A percentile compares a stretch with the other conserved stretches of the same genome.
Evolutionary conservation across 2,329 filamentous ascomycete species (phyloP).

Genomic region (Tothia fuscella): DNA sequence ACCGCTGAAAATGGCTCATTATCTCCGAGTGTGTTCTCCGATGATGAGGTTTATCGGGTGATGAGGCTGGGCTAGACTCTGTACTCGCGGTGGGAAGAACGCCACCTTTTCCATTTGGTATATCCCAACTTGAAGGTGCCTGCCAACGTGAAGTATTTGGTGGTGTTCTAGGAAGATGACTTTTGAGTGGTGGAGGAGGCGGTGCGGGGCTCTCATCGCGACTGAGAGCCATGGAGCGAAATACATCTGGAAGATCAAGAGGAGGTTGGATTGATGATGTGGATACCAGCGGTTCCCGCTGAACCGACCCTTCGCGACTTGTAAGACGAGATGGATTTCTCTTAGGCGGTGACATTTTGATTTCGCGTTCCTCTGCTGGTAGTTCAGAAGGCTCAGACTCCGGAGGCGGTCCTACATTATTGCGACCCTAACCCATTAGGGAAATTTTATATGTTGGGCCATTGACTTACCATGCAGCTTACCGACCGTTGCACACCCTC

Average conservation of each 20-base stretch:
- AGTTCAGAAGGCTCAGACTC: background rate
- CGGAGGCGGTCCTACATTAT: too few species aligned
- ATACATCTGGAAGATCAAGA: background rate
- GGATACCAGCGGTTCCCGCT: background rate
- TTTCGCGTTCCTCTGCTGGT: background rate
- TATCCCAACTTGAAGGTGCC: conserved; percentile 3
- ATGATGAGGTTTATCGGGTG: too few species aligned
- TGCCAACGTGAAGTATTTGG: background rate
- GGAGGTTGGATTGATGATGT: background rate
- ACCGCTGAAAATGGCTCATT: conserved; percentile 38
- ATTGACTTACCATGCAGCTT: too few species aligned
- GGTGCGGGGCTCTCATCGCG: background rate
- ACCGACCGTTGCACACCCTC: too few species aligned
- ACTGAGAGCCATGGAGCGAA: background rate
- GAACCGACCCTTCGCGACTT: background rate
- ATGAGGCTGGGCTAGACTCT: too few species aligned
- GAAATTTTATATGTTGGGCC: too few species aligned
- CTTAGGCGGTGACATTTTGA: background rate
- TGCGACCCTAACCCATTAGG: too few species aligned
- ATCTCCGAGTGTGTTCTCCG: too few species aligned
- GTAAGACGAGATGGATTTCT: background rate
- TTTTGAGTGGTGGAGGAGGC: background rate
- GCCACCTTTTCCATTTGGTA: conserved; percentile 7
- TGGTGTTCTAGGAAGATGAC: background rate
- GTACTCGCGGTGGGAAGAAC: too few species aligned